Base-by-base conservation (phyloP, 495 filamentous ascomycete genomes). In the Daldinia concentrica region DNA sequence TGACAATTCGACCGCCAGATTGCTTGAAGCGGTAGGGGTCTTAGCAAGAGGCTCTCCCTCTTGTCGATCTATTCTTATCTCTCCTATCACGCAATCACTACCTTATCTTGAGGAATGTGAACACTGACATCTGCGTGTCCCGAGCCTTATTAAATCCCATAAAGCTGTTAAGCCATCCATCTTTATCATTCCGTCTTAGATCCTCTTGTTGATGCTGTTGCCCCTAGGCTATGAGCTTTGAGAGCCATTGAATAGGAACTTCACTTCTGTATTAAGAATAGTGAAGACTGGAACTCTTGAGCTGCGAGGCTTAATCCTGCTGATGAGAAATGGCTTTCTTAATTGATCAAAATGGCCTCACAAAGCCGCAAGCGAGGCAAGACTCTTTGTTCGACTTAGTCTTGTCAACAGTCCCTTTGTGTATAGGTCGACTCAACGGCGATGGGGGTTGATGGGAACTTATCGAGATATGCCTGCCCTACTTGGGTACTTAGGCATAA, bases 281-380 rank as follows among this genome's bases (percentile, higher is more conserved):
- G 65, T 26, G 24, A 52, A 26, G 19, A 36, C 8, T 19, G 36
- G 9, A 41, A 45, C 1, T 11, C 41, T 5, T 48, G 5, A 50
- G 66, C 41, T 6, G 36, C 8, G 36, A 24, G 12, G 30, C 26
- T 65, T 30, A 15, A 15, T 29, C n/a, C 12, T 22, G 48, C 50
- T 27, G 12, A 27, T 58, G 30, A 68, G 57, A 22, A 62, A 69
- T 74, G 75, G 64, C 50, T 76, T 41, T 51, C 39, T 41, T 26
- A 41, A 65, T 68, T 64, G 55, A 56, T 59, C 70, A 48, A 62
- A 63, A 62, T 52, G 48, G 62, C 52, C 34, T 30, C 55, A 63
- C 58, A 75, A 77, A 75, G 72, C 72, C 75, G 69, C 52, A 62
- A 64, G 69, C 65, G 55, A 70, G 71, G 17, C 65, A 11, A 8